Percentiles rank a stretch among this genome's conserved stretches.
phyloP scores from a whole-genome alignment of 768 basidiomycete genomes.

The Paxillus ammoniavirescens region DNA sequence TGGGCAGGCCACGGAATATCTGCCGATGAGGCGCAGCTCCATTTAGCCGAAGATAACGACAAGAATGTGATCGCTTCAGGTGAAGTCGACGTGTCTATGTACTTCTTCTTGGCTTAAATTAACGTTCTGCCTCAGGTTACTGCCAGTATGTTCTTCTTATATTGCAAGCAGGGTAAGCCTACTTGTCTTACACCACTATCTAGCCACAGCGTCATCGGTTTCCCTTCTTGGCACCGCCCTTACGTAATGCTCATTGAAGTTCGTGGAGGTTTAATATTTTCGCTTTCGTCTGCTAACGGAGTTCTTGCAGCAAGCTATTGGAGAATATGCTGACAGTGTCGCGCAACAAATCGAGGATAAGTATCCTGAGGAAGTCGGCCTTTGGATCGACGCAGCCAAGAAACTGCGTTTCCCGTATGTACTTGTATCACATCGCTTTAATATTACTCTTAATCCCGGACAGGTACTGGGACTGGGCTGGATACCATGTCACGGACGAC shows the following conservation, averaged over 20 bases:
- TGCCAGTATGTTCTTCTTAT: constrained; percentile 21
- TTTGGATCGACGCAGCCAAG: constrained; percentile 20
- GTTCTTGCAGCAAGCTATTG: constrained; percentile 24
- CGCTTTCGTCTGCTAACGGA: background rate
- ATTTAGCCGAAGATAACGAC: constrained; percentile 8
- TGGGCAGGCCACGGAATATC: constrained; percentile 23
- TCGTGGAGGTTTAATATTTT: background rate
- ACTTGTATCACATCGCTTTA: background rate
- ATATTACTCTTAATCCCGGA: background rate
- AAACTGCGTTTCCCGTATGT: constrained; percentile 28
- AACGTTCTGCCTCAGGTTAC: constrained; percentile 14
- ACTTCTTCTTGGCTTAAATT: background rate
- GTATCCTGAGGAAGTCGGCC: constrained; percentile 15
- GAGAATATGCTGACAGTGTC: constrained; percentile 22
- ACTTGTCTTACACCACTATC: background rate
- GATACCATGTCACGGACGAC: constrained; percentile 8
- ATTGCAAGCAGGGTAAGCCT: no score
- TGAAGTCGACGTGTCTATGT: background rate
- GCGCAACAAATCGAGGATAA: constrained; percentile 23
- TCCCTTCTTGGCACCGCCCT: constrained; percentile 27
- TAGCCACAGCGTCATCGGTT: constrained; percentile 20
- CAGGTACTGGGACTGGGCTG: constrained; percentile 32
- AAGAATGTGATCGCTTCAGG: constrained; percentile 23
- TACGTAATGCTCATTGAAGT: constrained; percentile 27
- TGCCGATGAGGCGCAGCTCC: constrained; percentile 2